Conservation (phyloP, 116 monocot genomes). For the Zostera marina region DNA sequence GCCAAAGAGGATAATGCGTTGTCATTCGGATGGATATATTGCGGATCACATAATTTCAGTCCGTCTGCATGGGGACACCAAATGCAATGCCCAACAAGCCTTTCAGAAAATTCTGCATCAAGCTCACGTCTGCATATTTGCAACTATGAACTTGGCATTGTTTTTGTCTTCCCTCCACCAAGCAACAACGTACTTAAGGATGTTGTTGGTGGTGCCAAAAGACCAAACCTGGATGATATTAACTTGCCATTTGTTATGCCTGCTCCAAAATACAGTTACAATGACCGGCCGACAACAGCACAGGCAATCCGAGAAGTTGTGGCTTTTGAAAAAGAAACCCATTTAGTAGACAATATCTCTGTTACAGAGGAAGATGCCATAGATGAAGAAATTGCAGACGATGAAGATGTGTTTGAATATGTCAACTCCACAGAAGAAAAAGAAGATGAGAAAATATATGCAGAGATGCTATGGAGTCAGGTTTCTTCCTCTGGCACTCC, state of each 20-base stretch:
- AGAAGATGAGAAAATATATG: constrained; percentile 76
- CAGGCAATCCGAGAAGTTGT: constrained; percentile 57
- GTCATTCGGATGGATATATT: constrained; percentile 80
- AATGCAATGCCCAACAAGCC: constrained; percentile 12
- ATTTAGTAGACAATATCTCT: constrained; percentile 1
- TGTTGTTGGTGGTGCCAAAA: constrained; percentile 1
- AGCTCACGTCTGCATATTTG: constrained; percentile 37
- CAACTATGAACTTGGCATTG: constrained; percentile 79
- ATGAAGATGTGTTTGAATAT: constrained; percentile 27
- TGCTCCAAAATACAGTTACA: constrained; percentile 43
- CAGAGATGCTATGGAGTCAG: constrained; percentile 88
- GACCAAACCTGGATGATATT: constrained; percentile 31
- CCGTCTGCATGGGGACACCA: constrained; percentile 74
- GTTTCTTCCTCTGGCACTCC: constrained; percentile 35
- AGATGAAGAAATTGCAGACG: constrained; percentile 24
- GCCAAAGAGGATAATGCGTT: constrained; percentile 11
- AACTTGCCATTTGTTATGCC: constrained; percentile 58
- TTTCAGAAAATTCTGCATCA: constrained; percentile 1
- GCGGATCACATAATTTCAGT: constrained; percentile 89
- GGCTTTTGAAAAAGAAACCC: constrained; percentile 11
- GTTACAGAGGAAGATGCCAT: constrained; percentile 13
- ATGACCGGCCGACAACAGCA: constrained; percentile 57
- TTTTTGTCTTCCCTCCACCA: constrained; percentile 37
- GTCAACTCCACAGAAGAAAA: constrained; percentile 21
- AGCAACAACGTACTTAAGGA: neutral